A percentile compares a stretch with the other conserved stretches of the same genome.
Evolutionary conservation across 2,329 filamentous ascomycete species (phyloP).

Genomic region (Fusarium chlamydosporum): DNA sequence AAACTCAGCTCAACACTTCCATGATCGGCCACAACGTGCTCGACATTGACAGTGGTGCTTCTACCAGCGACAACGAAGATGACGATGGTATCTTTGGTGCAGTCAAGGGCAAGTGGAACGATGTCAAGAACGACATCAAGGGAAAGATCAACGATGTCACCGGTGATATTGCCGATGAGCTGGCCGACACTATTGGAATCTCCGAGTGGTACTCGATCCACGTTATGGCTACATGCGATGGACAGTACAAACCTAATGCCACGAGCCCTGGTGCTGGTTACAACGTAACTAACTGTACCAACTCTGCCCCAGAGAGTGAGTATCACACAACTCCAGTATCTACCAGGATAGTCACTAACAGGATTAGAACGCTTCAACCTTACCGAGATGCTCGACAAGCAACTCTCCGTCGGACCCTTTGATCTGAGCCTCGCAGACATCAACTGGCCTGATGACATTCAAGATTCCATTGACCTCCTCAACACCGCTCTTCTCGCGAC

Average conservation of each 20-base stretch:
- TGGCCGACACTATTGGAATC: constrained; percentile 62
- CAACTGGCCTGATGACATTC: constrained; percentile 61
- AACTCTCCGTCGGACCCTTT: constrained; percentile 62
- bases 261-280: constrained; percentile 56
- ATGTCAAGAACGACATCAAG: constrained; percentile 55
- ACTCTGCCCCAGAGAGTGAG: constrained; percentile 58
- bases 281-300: constrained; percentile 63
- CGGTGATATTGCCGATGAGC: constrained; percentile 58
- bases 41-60: constrained; percentile 44
- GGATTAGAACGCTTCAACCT: constrained; percentile 61
- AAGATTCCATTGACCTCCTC: constrained; percentile 64
- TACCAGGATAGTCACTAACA: constrained; percentile 9
- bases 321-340: not conserved
- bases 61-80: constrained; percentile 46
- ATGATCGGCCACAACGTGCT: constrained; percentile 57
- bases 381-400: constrained; percentile 61
- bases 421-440: constrained; percentile 62
- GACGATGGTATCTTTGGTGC: constrained; percentile 51
- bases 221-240: constrained; percentile 63
- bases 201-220: constrained; percentile 67
- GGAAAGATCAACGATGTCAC: constrained; percentile 59
- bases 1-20: constrained; percentile 56
- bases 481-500: constrained; percentile 64
- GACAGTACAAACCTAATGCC: constrained; percentile 61
- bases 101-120: constrained; percentile 51